A percentile compares a stretch with the other conserved stretches of the same genome.
Conservation (phyloP, 768 basidiomycete genomes). For the Tricholoma hemisulphureum region DNA sequence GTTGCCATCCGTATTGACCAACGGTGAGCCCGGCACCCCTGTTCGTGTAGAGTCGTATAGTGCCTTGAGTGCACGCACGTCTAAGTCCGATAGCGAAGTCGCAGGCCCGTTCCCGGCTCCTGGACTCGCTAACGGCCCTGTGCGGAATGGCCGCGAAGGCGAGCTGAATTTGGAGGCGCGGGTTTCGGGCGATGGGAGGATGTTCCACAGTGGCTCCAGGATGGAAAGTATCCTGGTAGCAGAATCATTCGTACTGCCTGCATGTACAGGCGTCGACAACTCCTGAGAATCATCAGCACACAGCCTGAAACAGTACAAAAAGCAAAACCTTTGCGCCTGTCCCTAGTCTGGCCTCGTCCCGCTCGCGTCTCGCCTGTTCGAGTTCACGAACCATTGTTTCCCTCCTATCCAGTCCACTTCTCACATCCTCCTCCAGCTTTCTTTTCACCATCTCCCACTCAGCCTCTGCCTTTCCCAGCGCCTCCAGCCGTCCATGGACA, state of each 20-base stretch:
- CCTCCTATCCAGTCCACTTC: constrained; percentile 42
- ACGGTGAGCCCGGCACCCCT: constrained; percentile 11
- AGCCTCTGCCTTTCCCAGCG: constrained; percentile 39
- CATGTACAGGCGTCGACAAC: constrained; percentile 16
- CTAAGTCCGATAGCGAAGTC: constrained; percentile 74
- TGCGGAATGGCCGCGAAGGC: constrained; percentile 43
- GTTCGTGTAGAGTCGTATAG: constrained; percentile 56
- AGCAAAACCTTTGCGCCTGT: constrained; percentile 37
- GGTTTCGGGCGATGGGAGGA: constrained; percentile 82
- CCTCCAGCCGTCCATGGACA: constrained; percentile 44
- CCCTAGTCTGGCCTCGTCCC: constrained; percentile 48
- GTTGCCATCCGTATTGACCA: constrained; percentile 20
- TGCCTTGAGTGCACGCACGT: constrained; percentile 81
- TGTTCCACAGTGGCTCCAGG: constrained; percentile 73
- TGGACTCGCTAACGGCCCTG: constrained; percentile 37
- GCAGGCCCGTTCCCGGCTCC: constrained; percentile 29
- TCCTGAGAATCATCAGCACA: constrained; percentile 4
- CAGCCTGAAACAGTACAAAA: neutral
- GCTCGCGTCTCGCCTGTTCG: constrained; percentile 50
- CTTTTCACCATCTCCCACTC: constrained; percentile 49
- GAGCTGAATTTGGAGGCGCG: constrained; percentile 63
- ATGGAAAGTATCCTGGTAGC: constrained; percentile 56
- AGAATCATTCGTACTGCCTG: constrained; percentile 32
- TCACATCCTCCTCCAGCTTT: constrained; percentile 51
- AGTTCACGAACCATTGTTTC: constrained; percentile 50